Conservation (phyloP, 2,329 filamentous ascomycete genomes). For the Colletotrichum kahawae region DNA sequence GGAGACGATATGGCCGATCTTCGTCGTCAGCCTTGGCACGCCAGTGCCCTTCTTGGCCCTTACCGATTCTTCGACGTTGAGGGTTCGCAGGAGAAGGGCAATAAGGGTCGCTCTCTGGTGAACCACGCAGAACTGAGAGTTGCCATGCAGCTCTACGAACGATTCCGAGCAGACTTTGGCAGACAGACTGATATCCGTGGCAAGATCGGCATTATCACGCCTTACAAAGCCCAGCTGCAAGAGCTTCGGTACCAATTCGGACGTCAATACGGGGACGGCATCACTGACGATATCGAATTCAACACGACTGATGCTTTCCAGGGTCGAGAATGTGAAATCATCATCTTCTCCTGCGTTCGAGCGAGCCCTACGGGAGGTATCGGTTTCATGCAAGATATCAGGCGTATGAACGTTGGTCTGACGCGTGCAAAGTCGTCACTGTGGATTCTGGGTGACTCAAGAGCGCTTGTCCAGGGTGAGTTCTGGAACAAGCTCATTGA, state of each 20-base stretch:
- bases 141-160: slow-evolving; percentile 82
- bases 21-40: slow-evolving; percentile 84
- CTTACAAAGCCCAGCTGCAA: slow-evolving; percentile 91
- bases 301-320: slow-evolving; percentile 99
- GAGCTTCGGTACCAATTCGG: slow-evolving; percentile 80
- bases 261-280: slow-evolving; percentile 72
- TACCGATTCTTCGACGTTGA: slow-evolving; percentile 98
- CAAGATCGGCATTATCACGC: slow-evolving; percentile 96
- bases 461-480: slow-evolving; percentile 82
- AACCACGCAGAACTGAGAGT: slow-evolving; percentile 88
- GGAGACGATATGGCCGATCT: slow-evolving; percentile 81
- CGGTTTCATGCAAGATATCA: slow-evolving; percentile 97
- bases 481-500: slow-evolving; percentile 90
- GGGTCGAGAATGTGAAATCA: slow-evolving; percentile 94
- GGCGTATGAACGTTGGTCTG: slow-evolving; percentile 98
- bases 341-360: slow-evolving; percentile 98
- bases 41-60: slow-evolving; percentile 79
- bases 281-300: slow-evolving; percentile 87
- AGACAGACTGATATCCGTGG: slow-evolving; percentile 71
- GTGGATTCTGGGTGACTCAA: slow-evolving; percentile 94
- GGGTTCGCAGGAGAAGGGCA: slow-evolving; percentile 82
- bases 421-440: slow-evolving; percentile 96
- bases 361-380: slow-evolving; percentile 93
- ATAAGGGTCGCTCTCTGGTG: slow-evolving; percentile 85
- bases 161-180: slow-evolving; percentile 74